These are phyloP conservation scores for Cladosporium sp. DNA, from an alignment of 2,329 filamentous ascomycete genomes.

Conservation along the genomic window DNA sequence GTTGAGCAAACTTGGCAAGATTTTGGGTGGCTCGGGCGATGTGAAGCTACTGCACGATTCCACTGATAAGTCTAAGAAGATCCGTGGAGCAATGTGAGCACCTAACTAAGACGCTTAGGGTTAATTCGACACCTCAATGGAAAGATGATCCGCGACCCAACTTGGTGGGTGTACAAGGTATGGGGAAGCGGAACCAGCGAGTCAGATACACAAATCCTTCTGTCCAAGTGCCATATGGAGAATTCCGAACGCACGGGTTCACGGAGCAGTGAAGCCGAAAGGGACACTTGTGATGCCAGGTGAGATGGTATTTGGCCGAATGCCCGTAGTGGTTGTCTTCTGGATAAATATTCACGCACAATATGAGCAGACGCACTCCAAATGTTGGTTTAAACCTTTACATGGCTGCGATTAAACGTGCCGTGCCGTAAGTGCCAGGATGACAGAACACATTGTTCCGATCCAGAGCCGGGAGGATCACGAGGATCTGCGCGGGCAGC, in stretches of 20 bases:
- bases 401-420: too few relatives aligned
- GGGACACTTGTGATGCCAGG: background rate
- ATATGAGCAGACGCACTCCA: too few relatives aligned
- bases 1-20: background rate
- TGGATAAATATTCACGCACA: background rate
- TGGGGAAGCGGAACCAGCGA: background rate
- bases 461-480: background rate
- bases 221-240: background rate
- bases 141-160: background rate
- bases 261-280: background rate
- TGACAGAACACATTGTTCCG: background rate
- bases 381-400: too few relatives aligned
- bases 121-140: background rate
- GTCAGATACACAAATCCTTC: background rate
- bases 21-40: too few relatives aligned
- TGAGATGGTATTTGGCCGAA: background rate
- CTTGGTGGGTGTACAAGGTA: background rate
- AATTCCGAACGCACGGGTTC: background rate
- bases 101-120: background rate
- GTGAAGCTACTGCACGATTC: background rate
- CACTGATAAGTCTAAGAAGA: background rate
- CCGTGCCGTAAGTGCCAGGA: too few relatives aligned
- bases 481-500: background rate
- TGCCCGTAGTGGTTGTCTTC: background rate
- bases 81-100: background rate